Percentiles rank a stretch among this genome's conserved stretches.
phyloP scores from a whole-genome alignment of 2,329 filamentous ascomycete genomes.

The Diaporthe velutina region DNA sequence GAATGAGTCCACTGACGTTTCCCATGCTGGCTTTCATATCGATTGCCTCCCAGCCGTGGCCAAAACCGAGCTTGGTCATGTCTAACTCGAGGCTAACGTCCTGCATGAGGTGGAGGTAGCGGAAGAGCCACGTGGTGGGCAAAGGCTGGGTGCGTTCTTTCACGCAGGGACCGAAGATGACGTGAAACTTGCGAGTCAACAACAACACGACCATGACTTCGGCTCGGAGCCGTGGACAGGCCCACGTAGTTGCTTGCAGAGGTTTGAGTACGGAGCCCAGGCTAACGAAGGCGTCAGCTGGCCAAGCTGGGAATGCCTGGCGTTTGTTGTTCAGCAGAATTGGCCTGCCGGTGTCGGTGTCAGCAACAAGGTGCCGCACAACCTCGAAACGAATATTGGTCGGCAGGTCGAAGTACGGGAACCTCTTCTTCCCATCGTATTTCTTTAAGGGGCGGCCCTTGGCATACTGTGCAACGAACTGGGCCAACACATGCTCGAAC shows the following conservation, averaged over 20 bases:
- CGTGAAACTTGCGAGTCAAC: slow-evolving; percentile 52
- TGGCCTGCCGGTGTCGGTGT: slow-evolving; percentile 40
- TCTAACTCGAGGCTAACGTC: slow-evolving; percentile 57
- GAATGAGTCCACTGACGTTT: slow-evolving; percentile 46
- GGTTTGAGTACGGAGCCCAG: slow-evolving; percentile 45
- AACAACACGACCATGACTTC: slow-evolving; percentile 54
- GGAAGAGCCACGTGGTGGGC: slow-evolving; percentile 51
- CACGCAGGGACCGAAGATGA: slow-evolving; percentile 54
- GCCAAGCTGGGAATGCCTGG: slow-evolving; percentile 53
- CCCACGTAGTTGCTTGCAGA: slow-evolving; percentile 46
- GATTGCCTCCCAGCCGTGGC: slow-evolving; percentile 43
- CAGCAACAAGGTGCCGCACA: slow-evolving; percentile 41
- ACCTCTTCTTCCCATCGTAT: slow-evolving; percentile 26
- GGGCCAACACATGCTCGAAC: slow-evolving; percentile 38
- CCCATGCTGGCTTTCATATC: slow-evolving; percentile 44
- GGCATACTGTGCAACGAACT: slow-evolving; percentile 28
- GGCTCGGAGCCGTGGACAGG: slow-evolving; percentile 52
- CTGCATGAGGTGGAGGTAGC: slow-evolving; percentile 52
- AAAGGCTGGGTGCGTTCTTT: slow-evolving; percentile 49
- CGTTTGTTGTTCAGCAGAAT: slow-evolving; percentile 46
- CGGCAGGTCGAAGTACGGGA: slow-evolving; percentile 43
- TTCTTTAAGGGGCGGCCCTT: slow-evolving; percentile 8
- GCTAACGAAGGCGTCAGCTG: slow-evolving; percentile 48
- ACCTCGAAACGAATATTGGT: slow-evolving; percentile 44
- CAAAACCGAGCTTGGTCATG: slow-evolving; percentile 53